Evolutionary conservation across 1,284 basidiomycete genomes (phyloP), one percentile per base, ranked within the genome.

Genomic region (Marasmius tenuissimus): DNA sequence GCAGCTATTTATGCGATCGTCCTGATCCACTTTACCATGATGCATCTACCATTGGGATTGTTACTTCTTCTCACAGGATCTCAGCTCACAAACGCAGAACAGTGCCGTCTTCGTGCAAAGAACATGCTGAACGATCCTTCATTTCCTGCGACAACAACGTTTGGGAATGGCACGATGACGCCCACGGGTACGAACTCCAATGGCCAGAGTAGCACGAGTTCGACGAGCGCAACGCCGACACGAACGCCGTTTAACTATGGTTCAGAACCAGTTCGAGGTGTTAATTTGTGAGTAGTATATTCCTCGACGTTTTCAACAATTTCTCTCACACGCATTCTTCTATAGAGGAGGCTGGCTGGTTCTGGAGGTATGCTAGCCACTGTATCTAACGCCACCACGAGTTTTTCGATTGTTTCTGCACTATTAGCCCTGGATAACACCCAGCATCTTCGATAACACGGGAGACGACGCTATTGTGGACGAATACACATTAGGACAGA

Each of bases 351-450:
- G 86, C 27, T 88, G 86, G 87, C 79, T 88, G 59, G 85, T 89
- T 11, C 73, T 88, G 6, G 86, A 88, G 78, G 85, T 84, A 58
- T 55, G 73, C 61, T 18, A 14, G 11, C 16, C 34, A 18, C 38
- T 11, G 38, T 16, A n/a, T 33, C 37, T 37, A 35, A 27, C 38
- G 39, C 22, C 11, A n/a, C 34, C 12, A 51, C 27, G 37, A 33
- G 60, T 50, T 18, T 39, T 42, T 18, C 27, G 22, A 34, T 35
- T 34, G 2, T 35, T 47, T 27, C 48, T 18, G n/a, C 14, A 47
- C 27, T 37, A 11, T 37, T 37, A 90, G 86, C 87, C 88, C 45
- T 91, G 88, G 88, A 91, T 90, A 64, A 90, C 88, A 0, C 89
- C 88, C 5, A 88, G 85, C 68, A 76, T 91, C 12, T 91, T 91